Conservation (phyloP, 2,329 filamentous ascomycete genomes). For the Exophiala oligosperma region DNA sequence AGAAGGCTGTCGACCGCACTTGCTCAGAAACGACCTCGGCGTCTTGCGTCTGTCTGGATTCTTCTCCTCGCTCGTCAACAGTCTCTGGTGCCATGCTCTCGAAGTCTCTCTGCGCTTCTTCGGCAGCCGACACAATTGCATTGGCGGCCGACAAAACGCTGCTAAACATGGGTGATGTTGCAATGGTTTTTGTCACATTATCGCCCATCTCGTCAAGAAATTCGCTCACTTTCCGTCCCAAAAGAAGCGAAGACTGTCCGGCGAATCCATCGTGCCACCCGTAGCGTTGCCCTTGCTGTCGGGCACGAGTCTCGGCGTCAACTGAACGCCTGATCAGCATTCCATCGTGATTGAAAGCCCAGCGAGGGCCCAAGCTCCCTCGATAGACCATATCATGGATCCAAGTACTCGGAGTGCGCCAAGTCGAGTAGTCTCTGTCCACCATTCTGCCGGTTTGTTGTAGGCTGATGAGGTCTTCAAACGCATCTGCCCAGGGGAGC, state of each 20-base stretch:
- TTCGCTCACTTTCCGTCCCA: background rate
- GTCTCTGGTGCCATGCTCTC: background rate
- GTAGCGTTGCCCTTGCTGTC: background rate
- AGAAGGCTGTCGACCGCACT: background rate
- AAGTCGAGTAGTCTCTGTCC: slow-evolving; percentile 32
- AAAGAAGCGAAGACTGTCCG: background rate
- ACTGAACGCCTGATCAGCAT: slow-evolving; percentile 14
- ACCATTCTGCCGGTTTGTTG: slow-evolving; percentile 47
- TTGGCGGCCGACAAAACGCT: slow-evolving; percentile 17
- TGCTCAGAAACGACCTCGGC: background rate
- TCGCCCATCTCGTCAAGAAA: slow-evolving; percentile 13
- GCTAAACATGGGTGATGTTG: slow-evolving; percentile 15
- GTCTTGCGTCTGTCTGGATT: background rate
- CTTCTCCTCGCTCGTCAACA: background rate
- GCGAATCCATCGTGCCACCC: background rate
- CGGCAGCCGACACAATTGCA: slow-evolving; percentile 15
- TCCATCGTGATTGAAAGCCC: slow-evolving; percentile 32
- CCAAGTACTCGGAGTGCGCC: slow-evolving; percentile 39
- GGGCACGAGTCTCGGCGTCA: too few species aligned
- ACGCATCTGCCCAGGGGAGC: slow-evolving; percentile 57
- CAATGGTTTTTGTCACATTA: slow-evolving; percentile 11
- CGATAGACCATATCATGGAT: slow-evolving; percentile 41
- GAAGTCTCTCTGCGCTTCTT: slow-evolving; percentile 5
- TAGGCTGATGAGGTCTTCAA: slow-evolving; percentile 58
- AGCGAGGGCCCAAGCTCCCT: slow-evolving; percentile 43